Conservation (phyloP, 2,329 filamentous ascomycete species). For the Curvularia sp. region DNA sequence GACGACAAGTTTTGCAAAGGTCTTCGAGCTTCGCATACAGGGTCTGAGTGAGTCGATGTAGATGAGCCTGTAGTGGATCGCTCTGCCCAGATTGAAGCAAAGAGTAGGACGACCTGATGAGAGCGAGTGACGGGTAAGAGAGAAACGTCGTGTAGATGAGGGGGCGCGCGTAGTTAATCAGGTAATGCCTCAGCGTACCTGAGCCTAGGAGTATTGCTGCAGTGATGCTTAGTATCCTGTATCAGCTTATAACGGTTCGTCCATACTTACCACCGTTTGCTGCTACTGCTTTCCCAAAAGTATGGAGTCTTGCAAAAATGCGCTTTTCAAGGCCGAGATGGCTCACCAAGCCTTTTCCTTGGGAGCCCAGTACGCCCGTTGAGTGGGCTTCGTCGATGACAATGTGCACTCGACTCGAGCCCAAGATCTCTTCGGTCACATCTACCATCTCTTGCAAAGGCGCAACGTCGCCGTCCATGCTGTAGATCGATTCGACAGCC, state of each 20-base stretch:
- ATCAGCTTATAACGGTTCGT: neutral
- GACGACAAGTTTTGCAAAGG: slow-evolving; percentile 18
- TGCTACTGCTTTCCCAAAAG: slow-evolving; percentile 72
- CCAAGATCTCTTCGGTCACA: slow-evolving; percentile 64
- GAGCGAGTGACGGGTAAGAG: slow-evolving; percentile 52
- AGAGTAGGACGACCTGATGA: slow-evolving; percentile 49
- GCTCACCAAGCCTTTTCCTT: slow-evolving; percentile 65
- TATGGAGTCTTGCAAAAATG: slow-evolving; percentile 67
- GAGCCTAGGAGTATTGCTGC: slow-evolving; percentile 46
- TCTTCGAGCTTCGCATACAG: slow-evolving; percentile 31
- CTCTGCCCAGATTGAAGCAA: slow-evolving; percentile 36
- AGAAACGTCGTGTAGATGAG: slow-evolving; percentile 55
- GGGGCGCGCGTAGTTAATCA: slow-evolving; percentile 51
- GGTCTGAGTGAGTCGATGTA: slow-evolving; percentile 32
- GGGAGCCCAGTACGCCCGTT: slow-evolving; percentile 64
- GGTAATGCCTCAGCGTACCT: slow-evolving; percentile 39
- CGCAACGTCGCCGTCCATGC: slow-evolving; percentile 81
- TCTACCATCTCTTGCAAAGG: slow-evolving; percentile 68
- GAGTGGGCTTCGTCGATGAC: slow-evolving; percentile 75
- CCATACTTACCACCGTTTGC: slow-evolving; percentile 69
- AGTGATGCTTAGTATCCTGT: neutral
- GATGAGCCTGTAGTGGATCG: slow-evolving; percentile 30
- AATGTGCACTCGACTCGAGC: slow-evolving; percentile 65
- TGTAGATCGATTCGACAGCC: slow-evolving; percentile 62
- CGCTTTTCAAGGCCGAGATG: slow-evolving; percentile 60